Percentiles rank a stretch among this genome's conserved stretches.
These are phyloP conservation scores for Ascochyta fabae DNA, from an alignment of 2,329 filamentous ascomycete genomes.

Conservation along the genomic window DNA sequence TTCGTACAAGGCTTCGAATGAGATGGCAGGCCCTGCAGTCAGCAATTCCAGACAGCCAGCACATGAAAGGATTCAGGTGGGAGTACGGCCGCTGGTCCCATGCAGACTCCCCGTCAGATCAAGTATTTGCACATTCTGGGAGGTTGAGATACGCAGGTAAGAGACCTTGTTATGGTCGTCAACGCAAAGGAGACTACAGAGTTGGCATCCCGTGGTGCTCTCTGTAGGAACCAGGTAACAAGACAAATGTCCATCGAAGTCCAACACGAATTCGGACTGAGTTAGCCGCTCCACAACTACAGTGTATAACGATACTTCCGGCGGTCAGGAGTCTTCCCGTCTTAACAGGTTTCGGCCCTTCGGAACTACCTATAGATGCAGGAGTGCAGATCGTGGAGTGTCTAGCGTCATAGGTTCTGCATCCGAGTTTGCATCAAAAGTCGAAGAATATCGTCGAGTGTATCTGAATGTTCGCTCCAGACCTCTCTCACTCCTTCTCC, in stretches of 20 bases:
- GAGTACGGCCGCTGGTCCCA: too few relatives aligned
- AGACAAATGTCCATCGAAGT: background rate
- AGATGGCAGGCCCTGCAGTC: background rate
- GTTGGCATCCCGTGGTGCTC: background rate
- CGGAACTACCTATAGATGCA: background rate
- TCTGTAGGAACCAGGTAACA: background rate
- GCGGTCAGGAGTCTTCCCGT: background rate
- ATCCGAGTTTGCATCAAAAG: background rate
- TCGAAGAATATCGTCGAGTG: background rate
- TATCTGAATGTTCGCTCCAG: background rate
- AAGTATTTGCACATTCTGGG: too few relatives aligned
- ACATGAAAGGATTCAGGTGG: background rate
- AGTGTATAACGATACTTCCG: background rate
- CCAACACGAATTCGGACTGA: background rate
- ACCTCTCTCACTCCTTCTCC: background rate
- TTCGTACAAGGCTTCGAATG: background rate
- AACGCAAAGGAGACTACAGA: background rate
- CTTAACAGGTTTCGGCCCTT: conserved; percentile 7
- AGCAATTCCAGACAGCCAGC: background rate
- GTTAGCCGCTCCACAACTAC: background rate
- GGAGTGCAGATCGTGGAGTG: conserved; percentile 8
- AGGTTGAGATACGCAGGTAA: too few relatives aligned
- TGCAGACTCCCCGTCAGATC: too few relatives aligned
- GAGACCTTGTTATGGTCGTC: background rate
- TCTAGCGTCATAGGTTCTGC: background rate